These are phyloP conservation scores for Aureobasidium uvarum DNA, from an alignment of 2,329 filamentous ascomycete genomes.

Conservation along the genomic window DNA sequence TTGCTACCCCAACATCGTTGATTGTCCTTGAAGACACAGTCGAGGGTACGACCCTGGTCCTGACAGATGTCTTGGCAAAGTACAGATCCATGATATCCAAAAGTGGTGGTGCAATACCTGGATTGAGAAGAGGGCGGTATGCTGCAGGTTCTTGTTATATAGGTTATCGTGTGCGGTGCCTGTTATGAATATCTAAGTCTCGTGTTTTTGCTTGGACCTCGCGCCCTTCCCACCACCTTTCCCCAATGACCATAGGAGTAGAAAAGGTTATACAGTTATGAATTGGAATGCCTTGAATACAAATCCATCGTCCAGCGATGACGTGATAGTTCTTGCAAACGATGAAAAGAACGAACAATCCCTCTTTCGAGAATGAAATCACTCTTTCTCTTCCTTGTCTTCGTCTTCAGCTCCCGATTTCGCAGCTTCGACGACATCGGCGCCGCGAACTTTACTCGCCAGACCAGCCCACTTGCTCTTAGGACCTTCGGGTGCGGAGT, in stretches of 20 bases:
- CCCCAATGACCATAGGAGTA: background rate
- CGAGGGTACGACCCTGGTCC: background rate
- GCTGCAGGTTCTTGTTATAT: background rate
- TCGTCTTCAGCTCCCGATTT: background rate
- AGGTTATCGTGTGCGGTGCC: background rate
- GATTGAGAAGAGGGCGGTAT: background rate
- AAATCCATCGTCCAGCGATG: conserved; percentile 6
- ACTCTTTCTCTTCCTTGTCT: background rate
- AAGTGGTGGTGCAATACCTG: background rate
- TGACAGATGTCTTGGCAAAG: background rate
- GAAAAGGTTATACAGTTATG: background rate
- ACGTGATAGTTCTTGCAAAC: background rate
- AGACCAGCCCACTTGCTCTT: conserved; percentile 38
- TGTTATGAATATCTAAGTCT: background rate
- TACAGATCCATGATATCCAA: background rate
- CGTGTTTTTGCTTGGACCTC: background rate
- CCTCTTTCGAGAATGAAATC: background rate
- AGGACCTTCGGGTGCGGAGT: background rate
- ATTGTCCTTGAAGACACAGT: background rate
- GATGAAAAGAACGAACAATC: background rate
- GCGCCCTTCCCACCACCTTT: background rate
- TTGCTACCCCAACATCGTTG: background rate
- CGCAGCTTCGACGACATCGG: background rate
- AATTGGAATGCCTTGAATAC: background rate
- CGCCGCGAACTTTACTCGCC: conserved; percentile 31